A percentile compares a stretch with the other conserved stretches of the same genome.
These are phyloP conservation scores for Tieghemostelium lacteum DNA, from an alignment of 78 protist genomes.

Conservation along the genomic window DNA sequence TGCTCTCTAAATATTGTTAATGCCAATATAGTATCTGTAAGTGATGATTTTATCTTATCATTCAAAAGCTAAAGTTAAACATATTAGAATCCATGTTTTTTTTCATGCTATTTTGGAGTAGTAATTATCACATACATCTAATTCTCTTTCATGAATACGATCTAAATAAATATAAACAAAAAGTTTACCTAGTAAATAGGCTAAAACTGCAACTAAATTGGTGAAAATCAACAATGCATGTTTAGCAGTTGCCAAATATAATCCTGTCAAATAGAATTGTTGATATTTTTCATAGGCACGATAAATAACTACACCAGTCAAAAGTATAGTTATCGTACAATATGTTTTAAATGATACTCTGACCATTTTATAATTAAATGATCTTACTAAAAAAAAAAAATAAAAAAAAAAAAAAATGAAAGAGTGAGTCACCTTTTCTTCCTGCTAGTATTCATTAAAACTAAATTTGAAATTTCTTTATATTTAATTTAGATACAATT, in stretches of 20 bases:
- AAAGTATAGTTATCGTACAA: constrained; percentile 29
- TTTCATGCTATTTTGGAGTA: background rate
- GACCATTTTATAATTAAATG: constrained; percentile 1
- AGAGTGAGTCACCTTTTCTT: too few species aligned
- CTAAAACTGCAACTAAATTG: constrained; percentile 56
- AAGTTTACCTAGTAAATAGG: constrained; percentile 42
- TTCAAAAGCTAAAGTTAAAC: constrained; percentile 30
- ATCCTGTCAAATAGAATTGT: constrained; percentile 86
- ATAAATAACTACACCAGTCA: constrained; percentile 24
- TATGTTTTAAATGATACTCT: constrained; percentile 50
- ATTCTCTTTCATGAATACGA: constrained; percentile 73
- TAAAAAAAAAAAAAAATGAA: too few species aligned
- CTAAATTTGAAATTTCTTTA: too few species aligned
- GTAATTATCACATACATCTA: constrained; percentile 43
- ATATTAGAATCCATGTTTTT: background rate
- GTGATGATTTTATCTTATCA: constrained; percentile 86
- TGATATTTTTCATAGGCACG: constrained; percentile 30
- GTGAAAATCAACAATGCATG: constrained; percentile 36
- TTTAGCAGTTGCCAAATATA: constrained; percentile 62
- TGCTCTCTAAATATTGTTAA: constrained; percentile 94
- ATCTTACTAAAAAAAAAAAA: too few species aligned
- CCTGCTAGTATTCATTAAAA: too few species aligned
- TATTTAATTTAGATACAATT: too few species aligned
- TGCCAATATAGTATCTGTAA: constrained; percentile 93
- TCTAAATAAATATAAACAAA: constrained; percentile 58